Percentiles rank a stretch among this genome's conserved stretches.
phyloP scores from a whole-genome alignment of 495 filamentous ascomycete genomes.

The Penicillium goetzii region DNA sequence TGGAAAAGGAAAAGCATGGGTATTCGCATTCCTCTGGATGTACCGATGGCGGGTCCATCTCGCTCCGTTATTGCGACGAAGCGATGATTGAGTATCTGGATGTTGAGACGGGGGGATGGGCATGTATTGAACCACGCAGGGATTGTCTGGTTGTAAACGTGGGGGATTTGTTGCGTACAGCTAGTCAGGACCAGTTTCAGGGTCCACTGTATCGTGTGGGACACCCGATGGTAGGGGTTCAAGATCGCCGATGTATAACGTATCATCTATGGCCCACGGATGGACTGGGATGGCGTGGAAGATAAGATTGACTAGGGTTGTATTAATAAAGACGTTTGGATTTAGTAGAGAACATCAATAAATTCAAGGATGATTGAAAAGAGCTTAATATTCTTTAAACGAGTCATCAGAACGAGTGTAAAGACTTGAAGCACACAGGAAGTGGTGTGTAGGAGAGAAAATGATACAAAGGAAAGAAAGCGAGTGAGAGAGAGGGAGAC shows the following conservation, averaged over 20 bases:
- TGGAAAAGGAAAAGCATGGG: not conserved
- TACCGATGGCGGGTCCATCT: not conserved
- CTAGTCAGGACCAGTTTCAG: conserved; percentile 4
- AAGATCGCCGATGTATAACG: not conserved
- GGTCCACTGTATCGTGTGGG: conserved; percentile 2
- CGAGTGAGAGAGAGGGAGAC: not conserved
- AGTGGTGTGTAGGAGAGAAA: not conserved
- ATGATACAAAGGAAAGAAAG: not conserved
- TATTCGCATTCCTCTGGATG: not conserved
- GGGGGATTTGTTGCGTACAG: not conserved
- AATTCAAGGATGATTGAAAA: not conserved
- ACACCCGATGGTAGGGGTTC: not conserved
- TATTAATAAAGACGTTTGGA: not conserved
- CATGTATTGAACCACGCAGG: not conserved
- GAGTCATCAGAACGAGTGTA: not conserved
- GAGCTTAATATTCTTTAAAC: not conserved
- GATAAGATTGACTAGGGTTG: not conserved
- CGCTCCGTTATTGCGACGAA: conserved; percentile 1
- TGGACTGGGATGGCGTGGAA: not conserved
- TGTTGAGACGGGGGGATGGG: not conserved
- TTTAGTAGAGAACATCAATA: not conserved
- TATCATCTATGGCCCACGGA: conserved; percentile 9
- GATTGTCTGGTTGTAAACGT: conserved; percentile 6
- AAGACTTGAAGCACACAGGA: not conserved
- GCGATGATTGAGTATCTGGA: conserved; percentile 4